Conservation (phyloP, 805 yeast species). For the Isabelozyma heimii region DNA sequence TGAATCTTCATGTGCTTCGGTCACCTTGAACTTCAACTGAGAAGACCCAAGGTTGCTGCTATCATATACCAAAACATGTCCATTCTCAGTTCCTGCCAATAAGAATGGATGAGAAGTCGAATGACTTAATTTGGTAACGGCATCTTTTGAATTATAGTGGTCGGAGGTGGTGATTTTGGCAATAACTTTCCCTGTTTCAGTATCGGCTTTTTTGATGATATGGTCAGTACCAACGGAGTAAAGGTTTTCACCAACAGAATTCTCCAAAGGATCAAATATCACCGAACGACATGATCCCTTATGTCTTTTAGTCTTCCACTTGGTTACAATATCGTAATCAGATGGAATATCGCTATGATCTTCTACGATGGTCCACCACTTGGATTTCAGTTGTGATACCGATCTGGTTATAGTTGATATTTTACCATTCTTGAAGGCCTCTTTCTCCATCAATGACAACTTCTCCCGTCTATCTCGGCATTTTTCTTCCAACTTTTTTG, state of each 20-base stretch:
- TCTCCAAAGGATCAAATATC: constrained; percentile 54
- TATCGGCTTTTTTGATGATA: constrained; percentile 68
- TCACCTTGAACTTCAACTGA: constrained; percentile 43
- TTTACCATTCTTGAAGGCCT: constrained; percentile 21
- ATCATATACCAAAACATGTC: constrained; percentile 63
- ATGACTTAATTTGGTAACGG: constrained; percentile 43
- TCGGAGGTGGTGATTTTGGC: constrained; percentile 42
- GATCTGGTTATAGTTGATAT: constrained; percentile 19
- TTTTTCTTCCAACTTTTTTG: constrained; percentile 38
- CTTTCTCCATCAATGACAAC: constrained; percentile 16
- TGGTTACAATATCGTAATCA: constrained; percentile 27
- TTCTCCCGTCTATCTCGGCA: constrained; percentile 21
- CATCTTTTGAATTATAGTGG: constrained; percentile 23
- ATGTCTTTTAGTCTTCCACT: constrained; percentile 90
- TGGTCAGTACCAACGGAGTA: constrained; percentile 80
- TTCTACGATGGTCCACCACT: constrained; percentile 45
- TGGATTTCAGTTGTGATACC: constrained; percentile 34
- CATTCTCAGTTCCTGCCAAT: constrained; percentile 66
- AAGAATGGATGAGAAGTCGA: constrained; percentile 49
- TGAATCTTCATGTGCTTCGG: constrained; percentile 70
- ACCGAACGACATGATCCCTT: constrained; percentile 82
- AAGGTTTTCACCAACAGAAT: constrained; percentile 46
- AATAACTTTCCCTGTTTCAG: constrained; percentile 73
- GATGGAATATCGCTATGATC: constrained; percentile 23
- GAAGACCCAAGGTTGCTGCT: constrained; percentile 47